Evolutionary conservation across 257 asterid genomes (phyloP).

Genomic region (Nemophila menziesii): DNA sequence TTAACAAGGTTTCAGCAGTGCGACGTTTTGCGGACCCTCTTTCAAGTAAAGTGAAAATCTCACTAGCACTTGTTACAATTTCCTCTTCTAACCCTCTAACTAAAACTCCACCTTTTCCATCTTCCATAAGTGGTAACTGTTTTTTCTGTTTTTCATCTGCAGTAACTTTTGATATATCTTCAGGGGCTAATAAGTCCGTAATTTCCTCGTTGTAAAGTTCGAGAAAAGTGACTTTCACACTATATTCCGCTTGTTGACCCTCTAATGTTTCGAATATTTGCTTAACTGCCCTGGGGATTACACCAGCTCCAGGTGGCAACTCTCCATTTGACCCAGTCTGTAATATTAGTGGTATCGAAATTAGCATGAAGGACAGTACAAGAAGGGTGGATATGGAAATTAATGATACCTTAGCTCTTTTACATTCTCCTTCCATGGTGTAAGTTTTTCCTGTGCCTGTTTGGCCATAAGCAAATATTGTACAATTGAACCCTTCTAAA

Average conservation of each 20-base stretch:
- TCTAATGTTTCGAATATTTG: slow-evolving; percentile 78
- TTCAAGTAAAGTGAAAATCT: slow-evolving; percentile 66
- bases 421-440: slow-evolving; percentile 91
- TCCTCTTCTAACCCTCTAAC: slow-evolving; percentile 88
- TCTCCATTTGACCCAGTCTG: slow-evolving; percentile 70
- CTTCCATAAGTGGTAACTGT: slow-evolving; percentile 79
- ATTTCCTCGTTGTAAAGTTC: slow-evolving; percentile 89
- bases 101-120: slow-evolving; percentile 88
- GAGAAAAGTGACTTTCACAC: slow-evolving; percentile 76
- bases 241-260: slow-evolving; percentile 75
- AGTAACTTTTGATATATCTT: slow-evolving; percentile 49
- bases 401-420: slow-evolving; percentile 54
- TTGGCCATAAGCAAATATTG: slow-evolving; percentile 84
- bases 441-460: slow-evolving; percentile 86
- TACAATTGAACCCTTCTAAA: slow-evolving; percentile 80
- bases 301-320: slow-evolving; percentile 80
- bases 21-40: slow-evolving; percentile 84
- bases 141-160: slow-evolving; percentile 75
- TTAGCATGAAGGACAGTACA: neutral
- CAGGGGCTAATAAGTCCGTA: slow-evolving; percentile 74
- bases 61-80: slow-evolving; percentile 64
- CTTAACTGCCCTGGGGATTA: slow-evolving; percentile 69
- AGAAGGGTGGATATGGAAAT: neutral
- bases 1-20: slow-evolving; percentile 75
- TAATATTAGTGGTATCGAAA: slow-evolving; percentile 7